phyloP scores from a whole-genome alignment of 164 flowering plant genomes.

The Stephania yunnanensis region DNA sequence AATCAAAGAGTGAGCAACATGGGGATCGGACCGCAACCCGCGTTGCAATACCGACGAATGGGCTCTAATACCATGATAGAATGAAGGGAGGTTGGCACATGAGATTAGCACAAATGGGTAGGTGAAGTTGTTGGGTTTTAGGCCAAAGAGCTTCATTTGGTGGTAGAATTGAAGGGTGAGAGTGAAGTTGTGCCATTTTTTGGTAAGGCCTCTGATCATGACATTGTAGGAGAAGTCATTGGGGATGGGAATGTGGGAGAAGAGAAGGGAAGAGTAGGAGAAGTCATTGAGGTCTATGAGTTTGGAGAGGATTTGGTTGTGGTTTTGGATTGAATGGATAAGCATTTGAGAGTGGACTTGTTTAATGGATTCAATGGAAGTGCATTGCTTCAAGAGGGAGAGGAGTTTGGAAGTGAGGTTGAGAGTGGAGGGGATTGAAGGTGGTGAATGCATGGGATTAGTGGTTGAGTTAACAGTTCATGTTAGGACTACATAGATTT shows the following conservation, averaged over 20 bases:
- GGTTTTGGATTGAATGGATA: not conserved
- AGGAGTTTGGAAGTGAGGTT: slow-evolving; percentile 2
- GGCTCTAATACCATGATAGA: not conserved
- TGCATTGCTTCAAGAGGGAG: slow-evolving; percentile 2
- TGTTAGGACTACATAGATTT: no score
- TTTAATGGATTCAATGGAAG: not conserved
- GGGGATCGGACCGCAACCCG: slow-evolving; percentile 5
- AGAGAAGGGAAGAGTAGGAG: slow-evolving; percentile 1
- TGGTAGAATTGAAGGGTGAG: not conserved
- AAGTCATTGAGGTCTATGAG: slow-evolving; percentile 1
- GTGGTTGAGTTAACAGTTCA: no score
- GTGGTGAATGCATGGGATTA: not conserved
- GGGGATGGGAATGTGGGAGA: slow-evolving; percentile 1
- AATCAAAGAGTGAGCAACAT: slow-evolving; percentile 3
- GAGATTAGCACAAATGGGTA: slow-evolving; percentile 9
- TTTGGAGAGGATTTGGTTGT: slow-evolving; percentile 4
- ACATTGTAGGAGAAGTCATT: slow-evolving; percentile 8
- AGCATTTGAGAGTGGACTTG: slow-evolving; percentile 9
- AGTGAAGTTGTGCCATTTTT: not conserved
- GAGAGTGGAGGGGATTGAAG: not conserved
- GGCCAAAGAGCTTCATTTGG: slow-evolving; percentile 8
- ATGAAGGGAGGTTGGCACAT: slow-evolving; percentile 7
- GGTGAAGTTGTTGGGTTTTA: slow-evolving; percentile 4
- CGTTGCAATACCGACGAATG: not conserved
- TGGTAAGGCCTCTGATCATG: slow-evolving; percentile 4